A percentile compares a stretch with the other conserved stretches of the same genome.
phyloP scores from a whole-genome alignment of 345 rosid species.

The Aethionema arabicum region DNA sequence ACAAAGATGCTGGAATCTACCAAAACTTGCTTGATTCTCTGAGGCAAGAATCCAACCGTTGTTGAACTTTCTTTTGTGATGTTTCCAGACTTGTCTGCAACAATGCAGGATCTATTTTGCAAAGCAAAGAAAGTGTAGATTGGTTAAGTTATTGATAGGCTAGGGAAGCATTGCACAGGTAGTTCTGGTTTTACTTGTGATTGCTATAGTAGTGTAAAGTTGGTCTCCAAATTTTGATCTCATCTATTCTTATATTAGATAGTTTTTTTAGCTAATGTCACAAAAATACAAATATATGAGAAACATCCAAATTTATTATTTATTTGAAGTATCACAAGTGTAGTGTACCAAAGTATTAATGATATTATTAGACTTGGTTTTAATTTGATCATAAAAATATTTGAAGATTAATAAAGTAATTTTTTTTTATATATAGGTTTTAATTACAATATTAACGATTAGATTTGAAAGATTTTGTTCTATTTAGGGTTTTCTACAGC shows the following conservation, averaged over 20 bases:
- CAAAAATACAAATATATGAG: too few relatives aligned
- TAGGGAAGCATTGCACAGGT: constrained; percentile 20
- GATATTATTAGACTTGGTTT: too few relatives aligned
- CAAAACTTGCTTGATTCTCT: constrained; percentile 16
- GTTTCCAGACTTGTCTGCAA: constrained; percentile 28
- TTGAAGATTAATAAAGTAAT: too few relatives aligned
- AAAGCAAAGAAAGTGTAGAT: constrained; percentile 30
- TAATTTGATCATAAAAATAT: too few relatives aligned
- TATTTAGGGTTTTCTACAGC: too few relatives aligned
- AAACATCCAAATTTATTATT: too few relatives aligned
- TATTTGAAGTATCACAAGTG: too few relatives aligned
- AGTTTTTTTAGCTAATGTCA: too few relatives aligned
- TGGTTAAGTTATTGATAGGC: constrained; percentile 30
- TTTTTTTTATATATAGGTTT: too few relatives aligned
- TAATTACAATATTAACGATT: too few relatives aligned
- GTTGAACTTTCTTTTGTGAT: not conserved
- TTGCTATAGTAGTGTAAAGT: constrained; percentile 34
- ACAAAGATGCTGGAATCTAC: not conserved
- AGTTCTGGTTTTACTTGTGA: constrained; percentile 20
- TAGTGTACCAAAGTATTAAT: too few relatives aligned
- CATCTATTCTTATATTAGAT: not conserved
- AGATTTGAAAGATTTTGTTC: too few relatives aligned
- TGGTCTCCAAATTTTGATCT: constrained; percentile 29
- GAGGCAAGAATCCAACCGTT: not conserved
- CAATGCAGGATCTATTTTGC: constrained; percentile 29